Base-by-base conservation (phyloP, 352 stramenopile species). In the Pythium phragmitis region DNA sequence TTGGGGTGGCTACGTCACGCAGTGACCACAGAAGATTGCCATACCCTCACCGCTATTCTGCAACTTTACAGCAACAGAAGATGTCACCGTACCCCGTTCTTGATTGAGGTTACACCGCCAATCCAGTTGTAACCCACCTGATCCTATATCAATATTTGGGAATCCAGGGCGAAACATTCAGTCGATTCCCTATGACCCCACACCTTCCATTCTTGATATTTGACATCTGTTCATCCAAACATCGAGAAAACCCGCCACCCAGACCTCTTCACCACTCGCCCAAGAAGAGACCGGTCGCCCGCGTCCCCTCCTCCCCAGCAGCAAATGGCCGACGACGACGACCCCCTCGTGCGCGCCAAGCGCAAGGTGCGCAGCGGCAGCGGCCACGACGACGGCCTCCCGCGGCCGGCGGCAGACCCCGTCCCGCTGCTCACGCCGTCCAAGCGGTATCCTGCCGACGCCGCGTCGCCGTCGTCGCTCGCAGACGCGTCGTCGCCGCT, bases 391-490 rank as follows among this genome's bases (percentile, higher is more conserved):
- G 53, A 60, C 23, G 53, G 9, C 1, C 26, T 48, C 21, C 16
- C 23, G 21, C 21, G 21, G 21, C 14, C 33, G 5, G 16, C 41
- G 21, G 30, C 37, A 4, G 54, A 60, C 7, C 21, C 12, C 6
- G 17, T 47, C 4, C 14, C 42, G 41, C 23, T 60, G 41, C 54
- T 52, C 26, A 51, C 54, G 39, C 54, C 54, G 12, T 60, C 42
- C 19, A 60, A 60, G 30, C 39, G 49, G 6, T 43, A 37, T 30
- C 50, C 53, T 19, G 33, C 16, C 19, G 41, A 7, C 23, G 11
- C 17, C 26, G 17, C 42, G 43, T 16, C 21, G 17, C 19, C 26
- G 26, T 30, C 39, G 26, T 36, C 30, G 23, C 11, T 26, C 1
- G 7, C 8, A 16, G 41, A 21, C 6, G 42, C 43, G n/a, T 21